Conservation (phyloP, 495 filamentous ascomycete species). For the Sordaria brevicollis region DNA sequence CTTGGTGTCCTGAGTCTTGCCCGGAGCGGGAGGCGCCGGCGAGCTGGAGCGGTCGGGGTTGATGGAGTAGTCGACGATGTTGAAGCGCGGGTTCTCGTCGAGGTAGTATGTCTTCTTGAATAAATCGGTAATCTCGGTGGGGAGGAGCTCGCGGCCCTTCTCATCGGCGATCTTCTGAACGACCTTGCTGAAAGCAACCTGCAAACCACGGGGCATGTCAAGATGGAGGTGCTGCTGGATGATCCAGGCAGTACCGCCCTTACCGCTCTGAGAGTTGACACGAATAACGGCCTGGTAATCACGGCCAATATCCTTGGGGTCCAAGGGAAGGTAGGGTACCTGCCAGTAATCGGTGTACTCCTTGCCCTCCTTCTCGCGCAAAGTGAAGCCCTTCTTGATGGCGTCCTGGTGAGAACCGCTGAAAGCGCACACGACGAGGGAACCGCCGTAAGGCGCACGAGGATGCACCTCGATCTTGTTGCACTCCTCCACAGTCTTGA, state of each 20-base stretch:
- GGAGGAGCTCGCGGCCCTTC: slow-evolving; percentile 71
- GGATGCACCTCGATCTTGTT: slow-evolving; percentile 93
- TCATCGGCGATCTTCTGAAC: slow-evolving; percentile 71
- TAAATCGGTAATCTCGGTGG: slow-evolving; percentile 72
- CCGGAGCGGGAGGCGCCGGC: slow-evolving; percentile 57
- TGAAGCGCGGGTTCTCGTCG: slow-evolving; percentile 71
- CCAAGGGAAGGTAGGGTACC: slow-evolving; percentile 86
- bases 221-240: slow-evolving; percentile 81
- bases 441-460: slow-evolving; percentile 80
- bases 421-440: slow-evolving; percentile 82
- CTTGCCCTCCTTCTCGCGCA: slow-evolving; percentile 49
- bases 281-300: slow-evolving; percentile 97
- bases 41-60: slow-evolving; percentile 71
- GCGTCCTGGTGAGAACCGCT: slow-evolving; percentile 92
- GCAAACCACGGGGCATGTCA: slow-evolving; percentile 84
- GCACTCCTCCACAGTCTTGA: slow-evolving; percentile 80
- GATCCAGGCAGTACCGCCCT: slow-evolving; percentile 92
- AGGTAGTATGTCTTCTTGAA: slow-evolving; percentile 84
- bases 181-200: slow-evolving; percentile 81
- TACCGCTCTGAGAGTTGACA: slow-evolving; percentile 93
- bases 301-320: slow-evolving; percentile 86
- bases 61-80: slow-evolving; percentile 86
- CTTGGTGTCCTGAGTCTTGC: slow-evolving; percentile 60
- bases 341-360: slow-evolving; percentile 52
- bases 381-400: slow-evolving; percentile 91